Conservation (phyloP, 257 asterid species). For the Linderniella brevidens region DNA sequence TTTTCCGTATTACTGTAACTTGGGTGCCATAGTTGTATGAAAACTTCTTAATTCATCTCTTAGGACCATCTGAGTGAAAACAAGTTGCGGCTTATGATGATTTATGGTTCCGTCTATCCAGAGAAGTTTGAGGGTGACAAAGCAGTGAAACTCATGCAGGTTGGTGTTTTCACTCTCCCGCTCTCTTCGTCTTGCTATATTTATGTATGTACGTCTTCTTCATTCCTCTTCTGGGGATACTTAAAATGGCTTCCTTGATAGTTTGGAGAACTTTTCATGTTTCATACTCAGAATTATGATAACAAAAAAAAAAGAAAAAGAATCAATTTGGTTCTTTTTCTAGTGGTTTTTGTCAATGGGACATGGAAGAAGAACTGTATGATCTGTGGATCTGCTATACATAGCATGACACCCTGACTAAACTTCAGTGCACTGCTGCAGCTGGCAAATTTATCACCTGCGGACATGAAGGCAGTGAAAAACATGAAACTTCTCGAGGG, state of each 20-base stretch:
- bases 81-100: conserved; percentile 79
- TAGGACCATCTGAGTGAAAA: conserved; percentile 53
- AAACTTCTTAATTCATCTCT: conserved; percentile 9
- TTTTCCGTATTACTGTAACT: not conserved
- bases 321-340: too few species aligned
- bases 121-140: conserved; percentile 94
- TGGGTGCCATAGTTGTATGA: not conserved
- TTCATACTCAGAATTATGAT: too few species aligned
- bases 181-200: conserved; percentile 1
- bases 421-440: too few species aligned
- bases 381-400: too few species aligned
- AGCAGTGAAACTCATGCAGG: conserved; percentile 92
- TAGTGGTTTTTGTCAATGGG: too few species aligned
- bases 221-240: not conserved
- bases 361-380: too few species aligned
- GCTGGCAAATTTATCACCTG: conserved; percentile 77
- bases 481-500: conserved; percentile 79
- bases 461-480: conserved; percentile 76
- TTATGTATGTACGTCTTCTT: not conserved
- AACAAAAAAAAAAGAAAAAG: too few species aligned
- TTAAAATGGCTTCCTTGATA: too few species aligned
- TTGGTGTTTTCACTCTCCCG: conserved; percentile 14
- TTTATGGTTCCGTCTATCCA: conserved; percentile 72
- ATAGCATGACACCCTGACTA: too few species aligned
- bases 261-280: too few species aligned